These are phyloP conservation scores for Fusarium nodosum DNA, from an alignment of 2,329 filamentous ascomycete species.

Conservation along the genomic window DNA sequence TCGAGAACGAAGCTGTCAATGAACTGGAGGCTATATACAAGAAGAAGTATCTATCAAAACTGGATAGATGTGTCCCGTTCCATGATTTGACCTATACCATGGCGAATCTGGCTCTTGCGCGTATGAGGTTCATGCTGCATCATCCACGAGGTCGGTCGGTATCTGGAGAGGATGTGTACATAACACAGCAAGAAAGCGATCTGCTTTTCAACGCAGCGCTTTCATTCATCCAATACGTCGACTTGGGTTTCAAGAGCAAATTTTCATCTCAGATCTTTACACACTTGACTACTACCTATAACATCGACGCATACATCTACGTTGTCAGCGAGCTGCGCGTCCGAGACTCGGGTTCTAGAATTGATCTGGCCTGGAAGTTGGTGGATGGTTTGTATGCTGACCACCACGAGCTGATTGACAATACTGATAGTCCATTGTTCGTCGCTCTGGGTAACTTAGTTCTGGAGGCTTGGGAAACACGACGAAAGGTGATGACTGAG, in stretches of 20 bases:
- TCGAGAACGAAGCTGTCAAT: constrained; percentile 45
- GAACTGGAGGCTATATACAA: constrained; percentile 49
- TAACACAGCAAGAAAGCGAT: constrained; percentile 44
- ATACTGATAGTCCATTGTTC: constrained; percentile 15
- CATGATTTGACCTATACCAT: constrained; percentile 45
- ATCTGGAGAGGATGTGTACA: constrained; percentile 7
- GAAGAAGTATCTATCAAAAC: constrained; percentile 39
- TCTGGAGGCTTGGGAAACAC: constrained; percentile 44
- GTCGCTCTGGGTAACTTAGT: constrained; percentile 30
- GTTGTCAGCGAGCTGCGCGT: constrained; percentile 51
- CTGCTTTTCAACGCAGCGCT: constrained; percentile 47
- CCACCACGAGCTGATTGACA: constrained; percentile 36
- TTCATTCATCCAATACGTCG: constrained; percentile 43
- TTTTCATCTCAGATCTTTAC: constrained; percentile 51
- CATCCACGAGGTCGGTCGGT: constrained; percentile 46
- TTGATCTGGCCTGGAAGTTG: constrained; percentile 48
- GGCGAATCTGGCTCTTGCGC: constrained; percentile 45
- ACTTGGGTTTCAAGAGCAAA: constrained; percentile 42
- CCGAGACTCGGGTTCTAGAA: constrained; percentile 30
- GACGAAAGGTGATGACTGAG: constrained; percentile 17
- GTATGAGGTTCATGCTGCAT: constrained; percentile 50
- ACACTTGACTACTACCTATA: constrained; percentile 46
- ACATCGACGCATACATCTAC: constrained; percentile 53
- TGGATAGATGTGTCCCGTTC: constrained; percentile 50
- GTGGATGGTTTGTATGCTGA: constrained; percentile 46